A percentile compares a stretch with the other conserved stretches of the same genome.
phyloP scores from a whole-genome alignment of 208 protist species.

The Wallacemonas sp. region DNA sequence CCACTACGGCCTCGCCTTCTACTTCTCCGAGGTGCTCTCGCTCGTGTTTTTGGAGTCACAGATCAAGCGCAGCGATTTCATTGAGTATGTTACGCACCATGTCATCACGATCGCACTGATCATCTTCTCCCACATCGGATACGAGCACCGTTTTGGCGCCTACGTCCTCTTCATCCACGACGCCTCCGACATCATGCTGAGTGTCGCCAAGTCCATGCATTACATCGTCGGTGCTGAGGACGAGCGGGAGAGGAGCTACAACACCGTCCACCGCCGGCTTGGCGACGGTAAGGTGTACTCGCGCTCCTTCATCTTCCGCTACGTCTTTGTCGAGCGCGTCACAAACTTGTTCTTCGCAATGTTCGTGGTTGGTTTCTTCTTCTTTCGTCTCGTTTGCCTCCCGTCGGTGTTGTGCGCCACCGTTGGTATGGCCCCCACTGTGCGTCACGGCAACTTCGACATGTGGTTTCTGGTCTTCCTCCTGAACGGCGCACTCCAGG shows the following conservation, averaged over 20 bases:
- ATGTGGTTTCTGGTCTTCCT: slow-evolving; percentile 51
- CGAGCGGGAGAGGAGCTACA: slow-evolving; percentile 24
- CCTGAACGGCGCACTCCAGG: slow-evolving; percentile 63
- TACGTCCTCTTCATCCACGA: slow-evolving; percentile 82
- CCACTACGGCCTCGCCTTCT: slow-evolving; percentile 70
- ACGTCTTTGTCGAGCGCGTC: slow-evolving; percentile 33
- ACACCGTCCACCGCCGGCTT: not conserved
- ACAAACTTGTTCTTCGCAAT: slow-evolving; percentile 46
- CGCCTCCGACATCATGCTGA: slow-evolving; percentile 70
- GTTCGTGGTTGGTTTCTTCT: slow-evolving; percentile 61
- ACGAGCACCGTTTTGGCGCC: slow-evolving; percentile 66
- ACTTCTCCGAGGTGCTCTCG: slow-evolving; percentile 56
- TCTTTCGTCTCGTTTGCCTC: slow-evolving; percentile 63
- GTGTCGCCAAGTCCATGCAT: slow-evolving; percentile 50
- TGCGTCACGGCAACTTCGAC: slow-evolving; percentile 55
- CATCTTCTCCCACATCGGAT: slow-evolving; percentile 49
- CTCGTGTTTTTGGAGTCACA: slow-evolving; percentile 50
- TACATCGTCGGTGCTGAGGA: slow-evolving; percentile 52
- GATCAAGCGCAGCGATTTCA: slow-evolving; percentile 63
- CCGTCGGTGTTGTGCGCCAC: slow-evolving; percentile 38
- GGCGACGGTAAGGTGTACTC: slow-evolving; percentile 16
- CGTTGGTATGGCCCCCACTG: slow-evolving; percentile 29
- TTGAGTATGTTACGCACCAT: slow-evolving; percentile 74
- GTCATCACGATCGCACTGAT: slow-evolving; percentile 61
- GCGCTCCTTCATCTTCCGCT: slow-evolving; percentile 25